These are phyloP conservation scores for Gossypium sturtianum DNA, from an alignment of 345 rosid species.

Conservation along the genomic window DNA sequence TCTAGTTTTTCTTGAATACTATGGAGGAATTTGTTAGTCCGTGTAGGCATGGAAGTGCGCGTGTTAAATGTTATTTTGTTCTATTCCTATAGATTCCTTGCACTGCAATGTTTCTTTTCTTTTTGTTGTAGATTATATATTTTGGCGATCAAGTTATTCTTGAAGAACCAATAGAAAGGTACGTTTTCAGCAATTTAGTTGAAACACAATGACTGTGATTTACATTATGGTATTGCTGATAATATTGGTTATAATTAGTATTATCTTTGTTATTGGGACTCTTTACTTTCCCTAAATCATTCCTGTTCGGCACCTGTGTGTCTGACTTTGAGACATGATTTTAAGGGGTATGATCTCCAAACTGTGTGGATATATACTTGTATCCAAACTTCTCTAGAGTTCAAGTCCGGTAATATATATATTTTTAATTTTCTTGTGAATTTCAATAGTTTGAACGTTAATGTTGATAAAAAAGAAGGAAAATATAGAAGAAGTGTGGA, in stretches of 20 bases:
- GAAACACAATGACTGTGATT: background rate
- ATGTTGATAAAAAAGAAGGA: background rate
- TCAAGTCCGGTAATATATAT: background rate
- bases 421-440: background rate
- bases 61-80: background rate
- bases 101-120: background rate
- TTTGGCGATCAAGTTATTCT: conserved; percentile 81
- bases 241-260: conserved; percentile 2
- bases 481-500: background rate
- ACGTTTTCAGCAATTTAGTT: conserved; percentile 14
- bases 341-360: background rate
- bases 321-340: background rate
- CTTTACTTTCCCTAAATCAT: background rate
- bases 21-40: background rate
- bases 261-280: background rate
- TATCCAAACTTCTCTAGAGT: background rate
- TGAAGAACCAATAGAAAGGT: conserved; percentile 92
- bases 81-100: conserved; percentile 4
- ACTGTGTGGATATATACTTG: background rate
- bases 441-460: background rate
- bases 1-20: background rate
- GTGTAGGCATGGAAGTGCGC: background rate
- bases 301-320: background rate
- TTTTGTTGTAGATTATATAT: conserved; percentile 51
- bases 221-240: background rate